A percentile compares a stretch with the other conserved stretches of the same genome.
phyloP scores from a whole-genome alignment of 1,284 basidiomycete genomes.

The Porogramme epimiltina region DNA sequence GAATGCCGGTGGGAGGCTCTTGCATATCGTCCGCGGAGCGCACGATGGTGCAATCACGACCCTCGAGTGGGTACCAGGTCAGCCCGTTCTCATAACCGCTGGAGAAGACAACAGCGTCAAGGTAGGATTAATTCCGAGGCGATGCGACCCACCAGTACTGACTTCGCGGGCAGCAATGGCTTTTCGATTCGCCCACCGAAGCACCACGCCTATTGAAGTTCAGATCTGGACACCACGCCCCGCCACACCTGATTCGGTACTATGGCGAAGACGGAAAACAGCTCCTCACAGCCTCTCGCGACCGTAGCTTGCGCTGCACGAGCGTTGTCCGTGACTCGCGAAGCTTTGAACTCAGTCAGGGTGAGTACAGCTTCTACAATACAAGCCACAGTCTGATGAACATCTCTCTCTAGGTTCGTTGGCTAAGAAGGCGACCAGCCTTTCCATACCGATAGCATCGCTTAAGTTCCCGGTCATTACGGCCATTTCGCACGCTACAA shows the following conservation, averaged over 20 bases:
- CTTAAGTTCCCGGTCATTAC: constrained; percentile 84
- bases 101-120: constrained; percentile 94
- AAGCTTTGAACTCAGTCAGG: constrained; percentile 94
- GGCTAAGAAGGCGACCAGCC: constrained; percentile 80
- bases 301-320: constrained; percentile 87
- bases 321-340: constrained; percentile 93
- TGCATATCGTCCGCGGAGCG: constrained; percentile 85
- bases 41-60: constrained; percentile 84
- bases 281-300: constrained; percentile 84
- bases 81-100: constrained; percentile 85
- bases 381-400: neutral
- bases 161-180: constrained; percentile 81
- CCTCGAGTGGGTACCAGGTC: constrained; percentile 88
- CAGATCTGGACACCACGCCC: constrained; percentile 89
- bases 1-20: constrained; percentile 75
- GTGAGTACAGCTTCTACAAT: constrained; percentile 36
- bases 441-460: constrained; percentile 79
- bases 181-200: constrained; percentile 89
- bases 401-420: constrained; percentile 61
- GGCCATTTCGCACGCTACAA: constrained; percentile 77
- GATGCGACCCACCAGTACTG: neutral
- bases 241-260: constrained; percentile 91
- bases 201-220: constrained; percentile 89
- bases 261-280: constrained; percentile 98
- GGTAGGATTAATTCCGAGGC: constrained; percentile 42